A percentile compares a stretch with the other conserved stretches of the same genome.
phyloP scores from a whole-genome alignment of 805 yeast genomes.

The Candida cerambycidarum region DNA sequence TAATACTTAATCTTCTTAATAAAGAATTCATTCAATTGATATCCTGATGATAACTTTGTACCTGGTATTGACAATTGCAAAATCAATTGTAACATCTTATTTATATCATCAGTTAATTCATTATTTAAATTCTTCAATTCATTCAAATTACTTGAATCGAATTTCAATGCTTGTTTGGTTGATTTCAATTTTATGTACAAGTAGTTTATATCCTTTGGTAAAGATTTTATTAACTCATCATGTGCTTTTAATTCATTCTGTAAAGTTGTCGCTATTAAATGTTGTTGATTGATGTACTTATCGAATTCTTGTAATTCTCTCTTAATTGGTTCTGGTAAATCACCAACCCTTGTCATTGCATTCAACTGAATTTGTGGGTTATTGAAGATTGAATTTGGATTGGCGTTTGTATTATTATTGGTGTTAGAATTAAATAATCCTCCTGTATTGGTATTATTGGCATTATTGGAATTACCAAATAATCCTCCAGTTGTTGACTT shows the following conservation, averaged over 20 bases:
- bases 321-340: slow-evolving; percentile 69
- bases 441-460: slow-evolving; percentile 14
- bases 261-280: slow-evolving; percentile 66
- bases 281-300: slow-evolving; percentile 70
- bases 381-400: slow-evolving; percentile 1
- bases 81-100: slow-evolving; percentile 52
- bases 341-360: slow-evolving; percentile 73
- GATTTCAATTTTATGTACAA: slow-evolving; percentile 60
- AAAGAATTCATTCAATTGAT: slow-evolving; percentile 58
- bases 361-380: slow-evolving; percentile 42
- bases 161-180: slow-evolving; percentile 61
- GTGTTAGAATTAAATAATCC: slow-evolving; percentile 26
- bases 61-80: slow-evolving; percentile 55
- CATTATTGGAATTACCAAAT: slow-evolving; percentile 14
- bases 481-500: slow-evolving; percentile 9
- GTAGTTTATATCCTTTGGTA: slow-evolving; percentile 71
- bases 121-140: slow-evolving; percentile 36
- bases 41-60: slow-evolving; percentile 52
- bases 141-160: slow-evolving; percentile 41
- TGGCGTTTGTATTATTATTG: slow-evolving; percentile 9
- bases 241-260: slow-evolving; percentile 64
- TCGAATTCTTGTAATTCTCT: slow-evolving; percentile 69
- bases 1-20: slow-evolving; percentile 51
- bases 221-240: slow-evolving; percentile 60
- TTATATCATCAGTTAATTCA: slow-evolving; percentile 49